These are phyloP conservation scores for Passiflora organensis DNA, from an alignment of 345 rosid genomes.

Conservation along the genomic window DNA sequence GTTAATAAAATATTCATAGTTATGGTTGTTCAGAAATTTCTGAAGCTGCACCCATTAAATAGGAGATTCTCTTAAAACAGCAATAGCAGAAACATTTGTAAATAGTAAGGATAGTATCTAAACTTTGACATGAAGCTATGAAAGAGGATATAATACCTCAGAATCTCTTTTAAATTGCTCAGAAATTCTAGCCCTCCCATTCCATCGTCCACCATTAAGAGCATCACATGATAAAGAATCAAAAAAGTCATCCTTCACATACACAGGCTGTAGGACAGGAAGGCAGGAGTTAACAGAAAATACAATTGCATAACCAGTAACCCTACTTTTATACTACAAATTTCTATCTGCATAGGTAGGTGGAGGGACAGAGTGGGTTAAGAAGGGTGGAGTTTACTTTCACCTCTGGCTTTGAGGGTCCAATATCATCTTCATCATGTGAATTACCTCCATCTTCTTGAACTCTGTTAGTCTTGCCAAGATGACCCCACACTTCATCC, in stretches of 20 bases:
- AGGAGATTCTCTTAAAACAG: too few relatives aligned
- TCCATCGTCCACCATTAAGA: slow-evolving; percentile 10
- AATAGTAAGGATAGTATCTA: too few relatives aligned
- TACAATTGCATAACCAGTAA: too few relatives aligned
- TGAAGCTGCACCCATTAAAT: too few relatives aligned
- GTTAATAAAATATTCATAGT: too few relatives aligned
- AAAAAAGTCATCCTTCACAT: slow-evolving; percentile 40
- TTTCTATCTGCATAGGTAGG: too few relatives aligned
- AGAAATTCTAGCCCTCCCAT: slow-evolving; percentile 19
- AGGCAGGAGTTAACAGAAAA: background rate
- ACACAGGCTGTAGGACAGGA: slow-evolving; percentile 21
- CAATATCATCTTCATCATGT: slow-evolving; percentile 2
- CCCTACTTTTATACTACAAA: too few relatives aligned
- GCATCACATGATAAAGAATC: slow-evolving; percentile 29
- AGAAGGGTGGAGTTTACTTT: too few relatives aligned
- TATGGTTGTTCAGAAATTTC: too few relatives aligned
- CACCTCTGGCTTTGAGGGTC: slow-evolving; percentile 3
- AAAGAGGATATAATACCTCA: slow-evolving; percentile 19
- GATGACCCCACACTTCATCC: slow-evolving; percentile 40
- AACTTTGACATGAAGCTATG: too few relatives aligned
- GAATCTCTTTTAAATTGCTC: slow-evolving; percentile 26
- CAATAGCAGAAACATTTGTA: background rate
- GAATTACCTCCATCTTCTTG: slow-evolving; percentile 13
- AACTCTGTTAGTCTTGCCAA: slow-evolving; percentile 22
- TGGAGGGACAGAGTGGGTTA: too few relatives aligned